Evolutionary conservation across 805 yeast genomes (phyloP).

Genomic region (Saccharomycopsis lassenensis): DNA sequence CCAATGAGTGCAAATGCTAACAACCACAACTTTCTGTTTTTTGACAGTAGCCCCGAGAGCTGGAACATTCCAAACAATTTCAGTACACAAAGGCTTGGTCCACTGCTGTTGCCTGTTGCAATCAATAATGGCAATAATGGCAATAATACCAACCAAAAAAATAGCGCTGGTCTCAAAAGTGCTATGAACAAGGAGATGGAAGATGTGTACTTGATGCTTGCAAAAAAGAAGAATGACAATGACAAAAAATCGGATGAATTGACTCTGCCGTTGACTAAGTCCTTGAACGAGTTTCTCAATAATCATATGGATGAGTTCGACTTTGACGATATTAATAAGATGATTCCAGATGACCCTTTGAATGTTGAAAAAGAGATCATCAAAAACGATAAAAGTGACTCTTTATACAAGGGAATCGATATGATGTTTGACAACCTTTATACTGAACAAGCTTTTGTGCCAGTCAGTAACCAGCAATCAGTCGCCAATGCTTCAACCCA

Average conservation of each 20-base stretch:
- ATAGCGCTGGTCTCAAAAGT: neutral
- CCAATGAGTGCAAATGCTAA: neutral
- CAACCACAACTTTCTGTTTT: constrained; percentile 8
- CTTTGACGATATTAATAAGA: neutral
- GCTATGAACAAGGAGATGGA: neutral
- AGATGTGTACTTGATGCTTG: no score
- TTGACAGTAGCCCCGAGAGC: constrained; percentile 2
- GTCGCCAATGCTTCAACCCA: no score
- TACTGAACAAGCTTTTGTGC: no score
- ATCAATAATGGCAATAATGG: neutral
- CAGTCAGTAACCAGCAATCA: neutral
- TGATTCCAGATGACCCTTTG: neutral
- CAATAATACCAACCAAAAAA: neutral
- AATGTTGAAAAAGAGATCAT: neutral
- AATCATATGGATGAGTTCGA: no score
- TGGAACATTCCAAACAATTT: constrained; percentile 7
- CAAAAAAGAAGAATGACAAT: no score
- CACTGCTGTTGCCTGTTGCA: neutral
- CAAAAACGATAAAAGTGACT: neutral
- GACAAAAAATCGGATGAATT: no score
- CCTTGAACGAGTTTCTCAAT: no score
- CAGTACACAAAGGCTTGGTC: constrained; percentile 6
- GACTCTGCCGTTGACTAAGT: no score
- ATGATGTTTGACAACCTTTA: neutral
- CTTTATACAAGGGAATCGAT: neutral